Conservation (phyloP, 2,329 filamentous ascomycete genomes). For the Fusarium marasasianum region DNA sequence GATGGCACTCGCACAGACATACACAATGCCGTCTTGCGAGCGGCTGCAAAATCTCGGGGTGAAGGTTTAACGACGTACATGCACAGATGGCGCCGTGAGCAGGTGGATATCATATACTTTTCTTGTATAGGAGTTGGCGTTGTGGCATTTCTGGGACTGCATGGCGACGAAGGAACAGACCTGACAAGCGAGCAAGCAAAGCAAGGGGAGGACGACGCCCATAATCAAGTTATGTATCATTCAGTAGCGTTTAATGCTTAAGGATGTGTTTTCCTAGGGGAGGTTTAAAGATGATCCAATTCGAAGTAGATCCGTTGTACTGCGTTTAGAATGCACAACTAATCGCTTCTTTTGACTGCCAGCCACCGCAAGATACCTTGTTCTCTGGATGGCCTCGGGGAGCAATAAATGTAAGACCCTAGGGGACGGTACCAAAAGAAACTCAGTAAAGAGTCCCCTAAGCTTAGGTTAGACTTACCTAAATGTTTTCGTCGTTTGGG, state of each 20-base stretch:
- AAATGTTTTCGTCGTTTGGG: background rate
- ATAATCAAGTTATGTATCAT: constrained; percentile 35
- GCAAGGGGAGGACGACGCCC: constrained; percentile 18
- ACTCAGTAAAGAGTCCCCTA: background rate
- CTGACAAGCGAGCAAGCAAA: constrained; percentile 8
- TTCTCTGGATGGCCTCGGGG: background rate
- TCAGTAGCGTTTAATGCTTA: constrained; percentile 21
- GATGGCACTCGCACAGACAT: constrained; percentile 73
- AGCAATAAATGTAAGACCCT: background rate
- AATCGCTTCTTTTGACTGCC: constrained; percentile 1
- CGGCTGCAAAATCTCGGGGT: constrained; percentile 57
- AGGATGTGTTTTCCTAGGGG: background rate
- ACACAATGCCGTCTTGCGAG: constrained; percentile 62
- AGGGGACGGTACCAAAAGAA: background rate
- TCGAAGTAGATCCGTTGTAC: background rate
- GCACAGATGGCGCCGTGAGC: background rate
- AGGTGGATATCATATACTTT: constrained; percentile 21
- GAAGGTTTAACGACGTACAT: constrained; percentile 32
- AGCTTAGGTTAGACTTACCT: background rate
- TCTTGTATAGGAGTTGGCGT: constrained; percentile 45
- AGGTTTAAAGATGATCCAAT: background rate
- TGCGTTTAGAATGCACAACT: background rate
- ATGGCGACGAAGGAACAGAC: constrained; percentile 34
- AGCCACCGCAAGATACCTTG: background rate
- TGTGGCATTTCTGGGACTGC: constrained; percentile 43